Evolutionary conservation across 176 grass and related monocot species (phyloP), one percentile per base, ranked within the genome.

Genomic region (barley (Hordeum vulgare)): DNA sequence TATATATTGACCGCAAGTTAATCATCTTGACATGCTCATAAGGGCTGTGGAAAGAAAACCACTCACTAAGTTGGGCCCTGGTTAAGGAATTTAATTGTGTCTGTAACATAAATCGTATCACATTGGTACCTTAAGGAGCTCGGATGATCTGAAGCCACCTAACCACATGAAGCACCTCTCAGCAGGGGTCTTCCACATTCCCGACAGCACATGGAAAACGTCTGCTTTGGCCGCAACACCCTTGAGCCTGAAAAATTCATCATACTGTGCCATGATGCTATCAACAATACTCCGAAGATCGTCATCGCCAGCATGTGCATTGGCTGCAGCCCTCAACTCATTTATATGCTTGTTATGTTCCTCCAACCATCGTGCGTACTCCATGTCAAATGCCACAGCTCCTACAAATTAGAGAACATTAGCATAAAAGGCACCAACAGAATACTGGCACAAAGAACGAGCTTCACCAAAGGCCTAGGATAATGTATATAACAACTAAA

Each of bases 161-260:
- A 98, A 82, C 95, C 95, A 98, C 83, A 98, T 83, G 81, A 98
- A 98, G 82, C 92, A 95, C 71, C 95, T 92, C 84, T 98, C 95
- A 7, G 95, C 92, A 72, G 95, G 95, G n/a, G 95, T 91, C 73
- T 98, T 95, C 95, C 95, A 98, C 95, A 95, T 95, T 61, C 95
- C 95, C 7, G 95, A 98, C 45, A 95, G 69, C 71, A 98, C 86
- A 81, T 97, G 95, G 42, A 95, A 97, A 84, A 98, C 92, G 68
- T 98, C 95, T 74, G 92, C 69, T 78, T 95, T 98, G 17, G 92
- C 90, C 26, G 92, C 92, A 47, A 94, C 70, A 74, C 90, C 84
- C 75, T 98, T 98, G 45, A 98, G 88, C 80, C 88, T 93, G 82
- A 98, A 98, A 77, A 98, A 83, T 56, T 98, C 95, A 9, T 86